These are phyloP conservation scores for Aspergillus leporis DNA, from an alignment of 495 filamentous ascomycete genomes.

Conservation along the genomic window DNA sequence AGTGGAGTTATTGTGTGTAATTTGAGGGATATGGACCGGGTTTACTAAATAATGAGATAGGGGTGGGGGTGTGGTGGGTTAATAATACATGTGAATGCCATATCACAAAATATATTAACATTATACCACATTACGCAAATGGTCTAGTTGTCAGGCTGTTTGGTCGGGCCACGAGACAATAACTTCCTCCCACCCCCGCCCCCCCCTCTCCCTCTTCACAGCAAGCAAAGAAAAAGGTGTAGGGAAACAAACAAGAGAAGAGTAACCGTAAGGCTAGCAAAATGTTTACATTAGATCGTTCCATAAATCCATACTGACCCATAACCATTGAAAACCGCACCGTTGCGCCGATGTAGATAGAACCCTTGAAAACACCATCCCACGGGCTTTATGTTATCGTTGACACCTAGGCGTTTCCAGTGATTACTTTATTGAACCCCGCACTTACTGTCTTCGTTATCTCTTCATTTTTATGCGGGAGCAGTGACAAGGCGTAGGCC, in stretches of 20 bases:
- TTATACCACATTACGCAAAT: too few species aligned
- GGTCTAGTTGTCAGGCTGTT: too few species aligned
- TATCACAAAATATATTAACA: too few species aligned
- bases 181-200: too few species aligned
- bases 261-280: not conserved
- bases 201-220: not conserved
- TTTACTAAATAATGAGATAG: too few species aligned
- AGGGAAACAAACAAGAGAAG: not conserved
- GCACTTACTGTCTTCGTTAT: constrained; percentile 79
- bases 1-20: not conserved
- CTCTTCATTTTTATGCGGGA: constrained; percentile 98
- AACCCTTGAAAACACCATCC: constrained; percentile 19
- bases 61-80: too few species aligned
- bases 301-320: not conserved
- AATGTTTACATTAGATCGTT: not conserved
- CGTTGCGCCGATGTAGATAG: not conserved
- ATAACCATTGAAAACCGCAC: not conserved
- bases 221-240: not conserved
- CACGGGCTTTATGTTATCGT: constrained; percentile 16
- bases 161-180: too few species aligned
- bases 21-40: too few species aligned
- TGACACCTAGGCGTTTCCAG: constrained; percentile 55
- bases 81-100: too few species aligned
- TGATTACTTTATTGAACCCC: constrained; percentile 80
- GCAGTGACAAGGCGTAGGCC: constrained; percentile 80